A percentile compares a stretch with the other conserved stretches of the same genome.
phyloP scores from a whole-genome alignment of 768 basidiomycete species.

The Podaxis carcinomalis region DNA sequence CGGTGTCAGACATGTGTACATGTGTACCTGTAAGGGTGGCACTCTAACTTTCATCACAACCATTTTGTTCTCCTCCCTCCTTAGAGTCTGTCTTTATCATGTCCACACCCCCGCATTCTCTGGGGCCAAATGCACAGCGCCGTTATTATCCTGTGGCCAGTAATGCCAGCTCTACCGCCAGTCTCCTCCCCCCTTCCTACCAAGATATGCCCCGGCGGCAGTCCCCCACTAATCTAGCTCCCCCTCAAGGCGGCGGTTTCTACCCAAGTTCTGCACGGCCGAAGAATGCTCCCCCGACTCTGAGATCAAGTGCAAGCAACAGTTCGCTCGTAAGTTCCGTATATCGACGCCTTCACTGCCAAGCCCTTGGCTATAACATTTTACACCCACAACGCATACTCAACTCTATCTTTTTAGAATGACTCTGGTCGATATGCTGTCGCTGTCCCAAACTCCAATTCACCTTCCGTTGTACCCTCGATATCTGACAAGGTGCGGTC shows the following conservation, averaged over 20 bases:
- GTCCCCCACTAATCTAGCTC: background rate
- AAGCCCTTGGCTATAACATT: background rate
- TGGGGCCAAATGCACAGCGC: slow-evolving; percentile 34
- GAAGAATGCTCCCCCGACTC: background rate
- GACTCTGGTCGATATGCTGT: slow-evolving; percentile 36
- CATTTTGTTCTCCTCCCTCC: slow-evolving; percentile 13
- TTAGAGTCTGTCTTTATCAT: slow-evolving; percentile 19
- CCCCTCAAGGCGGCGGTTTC: background rate
- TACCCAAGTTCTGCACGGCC: background rate
- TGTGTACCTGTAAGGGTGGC: too few relatives aligned
- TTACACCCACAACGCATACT: background rate
- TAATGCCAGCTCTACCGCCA: slow-evolving; percentile 47
- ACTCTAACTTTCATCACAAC: slow-evolving; percentile 1
- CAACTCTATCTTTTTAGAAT: slow-evolving; percentile 21
- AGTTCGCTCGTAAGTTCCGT: slow-evolving; percentile 34
- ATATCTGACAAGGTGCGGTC: slow-evolving; percentile 55
- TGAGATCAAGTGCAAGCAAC: slow-evolving; percentile 24
- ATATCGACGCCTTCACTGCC: background rate
- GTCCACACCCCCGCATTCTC: slow-evolving; percentile 18
- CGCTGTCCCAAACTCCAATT: slow-evolving; percentile 19
- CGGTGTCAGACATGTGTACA: background rate
- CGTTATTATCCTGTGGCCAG: slow-evolving; percentile 35
- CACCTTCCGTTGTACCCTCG: slow-evolving; percentile 29
- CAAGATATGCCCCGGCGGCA: slow-evolving; percentile 9
- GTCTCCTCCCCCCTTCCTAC: slow-evolving; percentile 35